Conservation (phyloP, 2,329 filamentous ascomycete species). For the Iodosphaeria phyllophila region DNA sequence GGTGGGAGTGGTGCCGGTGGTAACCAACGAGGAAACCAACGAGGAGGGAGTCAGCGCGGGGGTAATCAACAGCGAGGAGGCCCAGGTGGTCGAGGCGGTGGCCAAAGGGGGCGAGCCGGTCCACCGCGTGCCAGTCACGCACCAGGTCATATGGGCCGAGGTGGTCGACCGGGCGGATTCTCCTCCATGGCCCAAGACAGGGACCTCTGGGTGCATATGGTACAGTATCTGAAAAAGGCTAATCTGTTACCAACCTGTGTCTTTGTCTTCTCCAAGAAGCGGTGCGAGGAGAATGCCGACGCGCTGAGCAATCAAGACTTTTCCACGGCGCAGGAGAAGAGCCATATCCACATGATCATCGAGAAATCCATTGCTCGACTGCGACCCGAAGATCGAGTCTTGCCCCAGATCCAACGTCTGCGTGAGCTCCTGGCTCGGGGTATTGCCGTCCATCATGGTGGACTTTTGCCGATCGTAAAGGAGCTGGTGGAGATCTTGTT, state of each 20-base stretch:
- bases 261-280: slow-evolving; percentile 96
- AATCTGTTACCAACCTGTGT: slow-evolving; percentile 83
- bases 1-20: slow-evolving; percentile 31
- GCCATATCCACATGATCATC: slow-evolving; percentile 91
- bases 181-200: slow-evolving; percentile 87
- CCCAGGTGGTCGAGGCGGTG: slow-evolving; percentile 27
- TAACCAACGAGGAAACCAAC: slow-evolving; percentile 28
- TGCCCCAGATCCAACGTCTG: slow-evolving; percentile 85
- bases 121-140: slow-evolving; percentile 40
- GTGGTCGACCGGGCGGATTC: slow-evolving; percentile 67
- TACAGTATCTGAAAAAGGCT: slow-evolving; percentile 76
- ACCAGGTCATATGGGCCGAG: slow-evolving; percentile 76
- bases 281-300: slow-evolving; percentile 93
- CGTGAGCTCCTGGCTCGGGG: slow-evolving; percentile 73
- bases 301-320: slow-evolving; percentile 91
- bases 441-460: slow-evolving; percentile 91
- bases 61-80: slow-evolving; percentile 26
- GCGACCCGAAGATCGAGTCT: slow-evolving; percentile 69
- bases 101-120: slow-evolving; percentile 35
- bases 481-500: slow-evolving; percentile 96
- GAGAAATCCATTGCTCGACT: slow-evolving; percentile 84
- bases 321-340: slow-evolving; percentile 85
- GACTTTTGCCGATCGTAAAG: slow-evolving; percentile 87
- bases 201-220: slow-evolving; percentile 90
- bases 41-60: slow-evolving; percentile 28